Base-by-base conservation (phyloP, 352 stramenopile species). In the Phytophthora sp. region DNA sequence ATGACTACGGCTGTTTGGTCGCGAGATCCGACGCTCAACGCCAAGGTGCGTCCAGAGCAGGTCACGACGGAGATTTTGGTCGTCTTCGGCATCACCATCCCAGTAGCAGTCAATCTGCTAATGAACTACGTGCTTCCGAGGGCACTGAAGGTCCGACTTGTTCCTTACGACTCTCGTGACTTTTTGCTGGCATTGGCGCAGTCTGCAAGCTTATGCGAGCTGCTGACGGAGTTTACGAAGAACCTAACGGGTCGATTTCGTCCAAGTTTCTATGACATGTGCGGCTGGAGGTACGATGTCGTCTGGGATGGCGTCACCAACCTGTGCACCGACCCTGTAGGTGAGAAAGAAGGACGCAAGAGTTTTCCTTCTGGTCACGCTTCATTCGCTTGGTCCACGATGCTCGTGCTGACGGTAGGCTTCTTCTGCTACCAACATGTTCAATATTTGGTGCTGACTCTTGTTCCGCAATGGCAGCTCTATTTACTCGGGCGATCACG, bases 201-300 rank as follows among this genome's bases (percentile, higher is more conserved):
- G 45, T 82, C 85, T 27, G 57, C 64, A 18, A 73, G 79, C 8
- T 67, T 93, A 53, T 69, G 71, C 20, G 59, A 79, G 62, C 38
- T 91, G 35, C 67, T 90, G 21, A 92, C 81, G 20, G 80, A 93
- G 57, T 89, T 93, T 38, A 81, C 77, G 6, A 93, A 93, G 64
- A 86, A 86, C 57, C 57, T 86, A 38, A 84, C 81, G 0, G 83
- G 85, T 4, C 75, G 81, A 53, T 89, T 92, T 58, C 83, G 85
- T 12, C 81, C 83, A 27, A 82, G 76, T 60, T 93, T 91, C 54
- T 78, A 92, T 49, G 76, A 87, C 62, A 94, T 94, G 85, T 94
- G 85, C 54, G 70, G 78, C 31, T 94, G 85, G 85, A 56, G 89
- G 44, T 86, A 79, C 52, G 54, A 78, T 38, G 60, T 81, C 4